Percentiles rank a stretch among this genome's conserved stretches.
phyloP scores from a whole-genome alignment of 2,329 filamentous ascomycete genomes.

The Fusarium ambrosium region DNA sequence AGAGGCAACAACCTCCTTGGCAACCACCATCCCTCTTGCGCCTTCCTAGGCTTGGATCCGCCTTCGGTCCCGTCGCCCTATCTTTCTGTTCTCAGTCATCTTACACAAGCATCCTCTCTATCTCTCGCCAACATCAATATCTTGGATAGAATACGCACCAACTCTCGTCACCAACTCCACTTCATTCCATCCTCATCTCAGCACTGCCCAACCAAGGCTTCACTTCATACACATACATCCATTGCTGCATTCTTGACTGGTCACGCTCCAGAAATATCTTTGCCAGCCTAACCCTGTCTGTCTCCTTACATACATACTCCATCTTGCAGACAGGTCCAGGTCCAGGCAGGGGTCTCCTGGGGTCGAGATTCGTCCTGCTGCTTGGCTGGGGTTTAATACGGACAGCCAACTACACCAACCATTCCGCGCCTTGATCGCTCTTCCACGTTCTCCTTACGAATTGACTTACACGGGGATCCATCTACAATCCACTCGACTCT shows the following conservation, averaged over 20 bases:
- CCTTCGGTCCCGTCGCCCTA: not conserved
- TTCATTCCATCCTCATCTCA: constrained; percentile 1
- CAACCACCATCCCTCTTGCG: constrained; percentile 1
- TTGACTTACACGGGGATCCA: constrained; percentile 40
- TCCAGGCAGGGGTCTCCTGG: constrained; percentile 4
- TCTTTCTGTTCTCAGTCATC: not conserved
- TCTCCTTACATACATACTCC: constrained; percentile 2
- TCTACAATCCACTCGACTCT: constrained; percentile 32
- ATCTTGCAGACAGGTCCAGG: not conserved
- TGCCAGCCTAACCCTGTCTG: not conserved
- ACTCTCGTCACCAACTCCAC: not conserved
- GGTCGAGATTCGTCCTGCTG: constrained; percentile 1
- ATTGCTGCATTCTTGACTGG: not conserved
- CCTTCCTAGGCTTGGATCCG: not conserved
- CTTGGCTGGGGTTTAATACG: constrained; percentile 8
- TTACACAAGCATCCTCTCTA: not conserved
- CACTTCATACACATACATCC: not conserved
- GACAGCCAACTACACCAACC: constrained; percentile 10
- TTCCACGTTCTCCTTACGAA: constrained; percentile 13
- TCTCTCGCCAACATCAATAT: not conserved
- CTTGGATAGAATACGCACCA: not conserved
- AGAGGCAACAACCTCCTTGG: constrained; percentile 2
- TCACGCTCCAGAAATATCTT: not conserved
- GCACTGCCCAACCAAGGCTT: not conserved
- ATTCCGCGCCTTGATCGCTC: constrained; percentile 4